phyloP scores from a whole-genome alignment of 1,284 basidiomycete species.

The Neotropicomus parvogracilis region DNA sequence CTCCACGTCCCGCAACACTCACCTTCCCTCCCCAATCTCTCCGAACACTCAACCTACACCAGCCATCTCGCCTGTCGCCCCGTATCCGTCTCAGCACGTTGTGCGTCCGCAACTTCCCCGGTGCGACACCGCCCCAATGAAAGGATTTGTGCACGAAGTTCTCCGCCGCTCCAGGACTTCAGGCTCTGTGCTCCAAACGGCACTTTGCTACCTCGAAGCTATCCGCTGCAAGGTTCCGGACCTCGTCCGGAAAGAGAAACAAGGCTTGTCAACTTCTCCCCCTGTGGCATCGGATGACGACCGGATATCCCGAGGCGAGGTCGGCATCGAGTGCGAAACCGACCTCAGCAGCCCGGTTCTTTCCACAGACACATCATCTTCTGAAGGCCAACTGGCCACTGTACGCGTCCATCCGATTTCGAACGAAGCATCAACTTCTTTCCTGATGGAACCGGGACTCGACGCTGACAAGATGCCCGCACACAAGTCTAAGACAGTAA shows the following conservation, averaged over 20 bases:
- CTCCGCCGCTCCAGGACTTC: constrained; percentile 73
- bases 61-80: constrained; percentile 24
- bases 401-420: constrained; percentile 33
- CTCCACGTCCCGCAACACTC: constrained; percentile 34
- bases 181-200: constrained; percentile 70
- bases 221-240: constrained; percentile 63
- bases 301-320: constrained; percentile 46
- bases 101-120: constrained; percentile 19
- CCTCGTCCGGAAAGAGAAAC: constrained; percentile 49
- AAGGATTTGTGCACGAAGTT: constrained; percentile 73
- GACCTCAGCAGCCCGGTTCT: constrained; percentile 7
- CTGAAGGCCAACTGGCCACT: constrained; percentile 38
- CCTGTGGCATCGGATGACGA: constrained; percentile 43
- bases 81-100: constrained; percentile 20
- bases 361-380: constrained; percentile 6
- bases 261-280: constrained; percentile 36
- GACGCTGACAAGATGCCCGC: constrained; percentile 18
- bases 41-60: constrained; percentile 39
- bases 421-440: constrained; percentile 10
- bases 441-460: constrained; percentile 4
- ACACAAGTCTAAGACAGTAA: constrained; percentile 20
- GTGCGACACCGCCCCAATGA: constrained; percentile 53
- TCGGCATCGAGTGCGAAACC: constrained; percentile 30
- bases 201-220: constrained; percentile 75
- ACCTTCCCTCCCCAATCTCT: constrained; percentile 49